Percentiles rank a stretch among this genome's conserved stretches.
phyloP scores from a whole-genome alignment of 306 rosid genomes.

The Sophora flavescens region DNA sequence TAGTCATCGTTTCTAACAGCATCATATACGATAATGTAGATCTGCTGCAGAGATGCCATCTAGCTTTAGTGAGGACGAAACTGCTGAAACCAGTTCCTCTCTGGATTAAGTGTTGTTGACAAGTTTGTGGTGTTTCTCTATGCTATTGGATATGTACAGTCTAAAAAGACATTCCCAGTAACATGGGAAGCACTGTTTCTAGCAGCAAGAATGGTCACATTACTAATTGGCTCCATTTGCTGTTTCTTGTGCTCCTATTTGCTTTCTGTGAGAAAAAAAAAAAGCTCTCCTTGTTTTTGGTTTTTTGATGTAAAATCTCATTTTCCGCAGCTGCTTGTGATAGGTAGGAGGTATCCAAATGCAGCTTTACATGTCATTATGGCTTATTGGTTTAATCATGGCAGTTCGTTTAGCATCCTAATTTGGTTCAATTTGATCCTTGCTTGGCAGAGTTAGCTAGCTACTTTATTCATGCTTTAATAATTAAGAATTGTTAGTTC shows the following conservation, averaged over 20 bases:
- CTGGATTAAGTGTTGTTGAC: constrained; percentile 55
- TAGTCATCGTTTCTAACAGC: constrained; percentile 39
- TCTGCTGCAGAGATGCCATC: constrained; percentile 72
- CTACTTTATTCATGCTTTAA: constrained; percentile 29
- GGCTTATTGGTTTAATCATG: constrained; percentile 40
- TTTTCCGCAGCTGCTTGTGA: constrained; percentile 44
- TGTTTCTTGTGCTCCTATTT: constrained; percentile 54
- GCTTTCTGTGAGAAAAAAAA: constrained; percentile 52
- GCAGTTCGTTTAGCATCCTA: constrained; percentile 34
- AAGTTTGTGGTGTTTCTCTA: constrained; percentile 42
- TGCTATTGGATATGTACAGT: constrained; percentile 62
- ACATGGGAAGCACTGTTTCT: constrained; percentile 39
- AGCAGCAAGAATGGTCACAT: constrained; percentile 45
- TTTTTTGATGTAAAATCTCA: constrained; percentile 48
- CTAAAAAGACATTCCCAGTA: constrained; percentile 46
- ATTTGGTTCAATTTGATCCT: constrained; percentile 40
- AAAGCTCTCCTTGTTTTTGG: not conserved
- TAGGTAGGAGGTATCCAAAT: constrained; percentile 33
- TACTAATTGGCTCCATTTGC: constrained; percentile 38
- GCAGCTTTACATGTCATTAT: constrained; percentile 40
- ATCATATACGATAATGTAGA: constrained; percentile 55
- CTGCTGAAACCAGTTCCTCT: constrained; percentile 83
- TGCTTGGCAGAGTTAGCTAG: constrained; percentile 15
- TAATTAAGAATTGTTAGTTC: constrained; percentile 3
- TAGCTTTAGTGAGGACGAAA: constrained; percentile 89